phyloP scores from a whole-genome alignment of 129 eudicot species.

The Heracleum sosnowskyi region DNA sequence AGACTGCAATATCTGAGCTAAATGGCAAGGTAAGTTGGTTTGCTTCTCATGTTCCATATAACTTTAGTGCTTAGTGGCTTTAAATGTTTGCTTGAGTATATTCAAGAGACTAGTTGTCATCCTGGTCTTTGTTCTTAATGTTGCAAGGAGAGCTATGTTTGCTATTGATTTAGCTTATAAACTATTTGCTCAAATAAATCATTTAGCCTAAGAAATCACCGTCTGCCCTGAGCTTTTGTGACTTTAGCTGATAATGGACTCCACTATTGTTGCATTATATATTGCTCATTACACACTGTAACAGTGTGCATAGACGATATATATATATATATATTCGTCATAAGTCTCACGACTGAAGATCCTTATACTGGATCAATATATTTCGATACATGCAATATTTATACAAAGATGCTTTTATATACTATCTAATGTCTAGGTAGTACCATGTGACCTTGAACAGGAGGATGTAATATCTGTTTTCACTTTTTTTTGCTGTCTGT shows the following conservation, averaged over 20 bases:
- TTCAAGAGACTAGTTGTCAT: background rate
- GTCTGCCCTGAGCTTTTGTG: background rate
- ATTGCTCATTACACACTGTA: background rate
- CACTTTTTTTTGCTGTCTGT: too few relatives aligned
- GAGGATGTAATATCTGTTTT: too few relatives aligned
- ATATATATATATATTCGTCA: background rate
- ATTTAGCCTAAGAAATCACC: background rate
- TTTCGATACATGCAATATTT: background rate
- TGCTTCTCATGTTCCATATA: background rate
- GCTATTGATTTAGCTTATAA: background rate
- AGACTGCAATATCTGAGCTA: constrained; percentile 52
- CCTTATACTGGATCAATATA: background rate
- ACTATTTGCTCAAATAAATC: background rate
- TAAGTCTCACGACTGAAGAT: background rate
- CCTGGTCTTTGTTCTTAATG: background rate
- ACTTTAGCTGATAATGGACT: background rate
- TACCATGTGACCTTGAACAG: too few relatives aligned
- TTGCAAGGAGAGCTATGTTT: background rate
- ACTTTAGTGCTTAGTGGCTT: background rate
- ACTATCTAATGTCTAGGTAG: too few relatives aligned
- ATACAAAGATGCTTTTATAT: too few relatives aligned
- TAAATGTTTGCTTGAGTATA: background rate
- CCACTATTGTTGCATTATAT: background rate
- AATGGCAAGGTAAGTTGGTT: constrained; percentile 57
- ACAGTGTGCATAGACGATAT: background rate